Evolutionary conservation across 352 stramenopile species (phyloP).

Genomic region (Albugo candida): DNA sequence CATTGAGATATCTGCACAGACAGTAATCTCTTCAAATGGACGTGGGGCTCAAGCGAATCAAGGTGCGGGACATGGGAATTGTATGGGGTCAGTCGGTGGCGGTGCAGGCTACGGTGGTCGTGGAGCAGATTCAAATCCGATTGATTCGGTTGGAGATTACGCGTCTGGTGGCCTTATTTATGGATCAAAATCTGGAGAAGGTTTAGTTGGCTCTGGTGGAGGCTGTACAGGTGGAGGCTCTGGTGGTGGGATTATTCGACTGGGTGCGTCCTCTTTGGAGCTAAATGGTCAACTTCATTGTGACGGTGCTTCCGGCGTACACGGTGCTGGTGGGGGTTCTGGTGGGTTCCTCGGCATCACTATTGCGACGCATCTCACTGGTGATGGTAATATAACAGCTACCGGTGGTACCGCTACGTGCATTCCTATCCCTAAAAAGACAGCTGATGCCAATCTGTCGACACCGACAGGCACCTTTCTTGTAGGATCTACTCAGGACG

Average conservation of each 20-base stretch:
- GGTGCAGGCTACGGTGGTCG: slow-evolving; percentile 49
- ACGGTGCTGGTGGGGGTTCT: slow-evolving; percentile 42
- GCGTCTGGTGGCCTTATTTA: slow-evolving; percentile 43
- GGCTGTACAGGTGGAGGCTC: slow-evolving; percentile 43
- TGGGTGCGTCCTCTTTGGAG: slow-evolving; percentile 33
- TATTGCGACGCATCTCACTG: slow-evolving; percentile 31
- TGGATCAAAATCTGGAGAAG: slow-evolving; percentile 34
- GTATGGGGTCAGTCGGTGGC: slow-evolving; percentile 30
- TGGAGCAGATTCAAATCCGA: slow-evolving; percentile 41
- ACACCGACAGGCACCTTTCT: too few relatives aligned
- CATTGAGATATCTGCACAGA: slow-evolving; percentile 21
- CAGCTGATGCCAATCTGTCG: neutral
- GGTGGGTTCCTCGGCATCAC: slow-evolving; percentile 48
- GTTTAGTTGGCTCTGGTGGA: slow-evolving; percentile 49
- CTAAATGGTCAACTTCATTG: slow-evolving; percentile 52
- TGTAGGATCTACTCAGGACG: too few relatives aligned
- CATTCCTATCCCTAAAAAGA: neutral
- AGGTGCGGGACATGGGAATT: slow-evolving; percentile 33
- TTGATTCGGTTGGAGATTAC: slow-evolving; percentile 31
- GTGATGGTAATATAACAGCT: slow-evolving; percentile 40
- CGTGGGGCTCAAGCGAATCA: slow-evolving; percentile 43
- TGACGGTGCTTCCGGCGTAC: slow-evolving; percentile 33
- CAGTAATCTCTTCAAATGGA: slow-evolving; percentile 32
- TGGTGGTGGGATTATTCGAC: slow-evolving; percentile 43
- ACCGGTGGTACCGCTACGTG: slow-evolving; percentile 47